Evolutionary conservation across 1,139 yeast genomes (phyloP), one percentile per base, ranked within the genome.

Genomic region (Hansenula anomala): DNA sequence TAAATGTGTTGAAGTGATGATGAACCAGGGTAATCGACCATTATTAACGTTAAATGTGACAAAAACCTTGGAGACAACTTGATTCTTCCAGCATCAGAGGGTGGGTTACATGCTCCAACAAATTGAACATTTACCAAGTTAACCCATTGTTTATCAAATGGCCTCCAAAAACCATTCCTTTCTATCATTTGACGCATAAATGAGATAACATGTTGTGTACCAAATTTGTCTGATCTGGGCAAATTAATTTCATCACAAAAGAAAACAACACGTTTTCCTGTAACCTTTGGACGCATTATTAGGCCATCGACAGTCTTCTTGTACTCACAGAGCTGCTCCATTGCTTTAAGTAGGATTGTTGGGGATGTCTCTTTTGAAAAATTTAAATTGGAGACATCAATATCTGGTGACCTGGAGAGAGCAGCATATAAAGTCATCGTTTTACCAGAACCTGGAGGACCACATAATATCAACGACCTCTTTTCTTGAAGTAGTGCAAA

Each of bases 401-500:
- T 65, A 22, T 71, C 67, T 0, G 80, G 73, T 0, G 82, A 69
- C 39, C 69, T 71, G 36, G 86, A 66, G 33, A 92, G 60, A 0
- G 89, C 80, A 39, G 82, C 79, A 48, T 86, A 71, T 23, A 92
- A 62, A 0, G 92, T 80, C 97, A 90, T 90, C 0, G 97, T 90
- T 56, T 92, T 92, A 46, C 98, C 98, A 0, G 96, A 84, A 4
- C 98, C 98, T 0, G 98, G 97, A 0, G 97, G 97, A 6, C 98
- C 98, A 63, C 96, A 89, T 26, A 92, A 67, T 25, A 92, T 66
- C 19, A 88, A 59, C 0, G 95, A 78, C 35, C 66, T 64, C 42
- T 75, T 83, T 34, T 78, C 77, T 29, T 69, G 67, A 30, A 90
- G 55, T 6, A 86, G 60, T 0, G 80, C 67, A 46, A 71, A 74